Evolutionary conservation across 108 stramenopile species (phyloP).

Genomic region (Cyclotella sp.): DNA sequence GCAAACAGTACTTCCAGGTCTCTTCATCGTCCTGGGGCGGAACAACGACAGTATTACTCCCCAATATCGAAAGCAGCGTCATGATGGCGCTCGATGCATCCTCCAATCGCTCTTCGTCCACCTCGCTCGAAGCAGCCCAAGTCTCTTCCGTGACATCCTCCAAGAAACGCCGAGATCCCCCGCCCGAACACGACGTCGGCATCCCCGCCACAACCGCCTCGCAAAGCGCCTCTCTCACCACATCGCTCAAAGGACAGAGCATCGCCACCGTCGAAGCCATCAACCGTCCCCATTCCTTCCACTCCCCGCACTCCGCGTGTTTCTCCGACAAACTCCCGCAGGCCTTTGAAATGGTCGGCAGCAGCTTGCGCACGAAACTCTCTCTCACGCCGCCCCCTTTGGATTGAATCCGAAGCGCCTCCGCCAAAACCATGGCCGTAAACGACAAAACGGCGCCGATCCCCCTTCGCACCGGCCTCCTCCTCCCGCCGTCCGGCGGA

Average conservation of each 20-base stretch:
- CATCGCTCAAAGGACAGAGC: constrained; percentile 32
- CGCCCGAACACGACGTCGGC: background rate
- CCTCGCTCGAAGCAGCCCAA: background rate
- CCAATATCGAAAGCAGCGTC: constrained; percentile 42
- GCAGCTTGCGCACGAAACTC: constrained; percentile 39
- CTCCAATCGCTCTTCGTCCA: constrained; percentile 17
- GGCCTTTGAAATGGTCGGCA: constrained; percentile 54
- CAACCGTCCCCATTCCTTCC: constrained; percentile 57
- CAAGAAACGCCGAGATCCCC: background rate
- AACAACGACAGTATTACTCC: background rate
- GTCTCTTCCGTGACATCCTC: constrained; percentile 4
- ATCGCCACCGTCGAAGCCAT: constrained; percentile 30
- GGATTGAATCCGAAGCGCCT: constrained; percentile 62
- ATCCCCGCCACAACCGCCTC: constrained; percentile 45
- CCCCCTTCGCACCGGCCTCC: constrained; percentile 32
- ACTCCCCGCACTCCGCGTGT: constrained; percentile 25
- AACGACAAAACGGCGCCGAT: constrained; percentile 59
- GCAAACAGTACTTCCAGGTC: constrained; percentile 39
- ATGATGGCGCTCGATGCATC: constrained; percentile 48
- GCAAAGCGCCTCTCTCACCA: constrained; percentile 40
- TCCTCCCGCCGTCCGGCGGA: background rate
- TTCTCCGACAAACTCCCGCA: constrained; percentile 31
- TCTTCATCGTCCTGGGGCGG: constrained; percentile 31
- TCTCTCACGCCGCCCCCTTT: constrained; percentile 53
- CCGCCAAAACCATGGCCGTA: constrained; percentile 69